Evolutionary conservation across 495 filamentous ascomycete species (phyloP).

Genomic region (Sordaria brevicollis): DNA sequence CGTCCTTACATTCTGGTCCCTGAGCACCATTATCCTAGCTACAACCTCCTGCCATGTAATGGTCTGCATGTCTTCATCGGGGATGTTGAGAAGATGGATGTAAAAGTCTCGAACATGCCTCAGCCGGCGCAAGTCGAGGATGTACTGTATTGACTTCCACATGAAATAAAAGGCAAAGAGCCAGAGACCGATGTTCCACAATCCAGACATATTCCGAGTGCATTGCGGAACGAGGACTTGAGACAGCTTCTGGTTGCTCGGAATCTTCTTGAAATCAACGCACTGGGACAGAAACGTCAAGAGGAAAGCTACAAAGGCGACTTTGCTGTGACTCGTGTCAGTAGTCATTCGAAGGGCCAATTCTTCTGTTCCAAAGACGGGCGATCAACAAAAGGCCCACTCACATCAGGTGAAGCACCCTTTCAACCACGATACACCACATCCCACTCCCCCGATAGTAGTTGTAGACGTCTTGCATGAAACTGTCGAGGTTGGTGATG

Average conservation of each 20-base stretch:
- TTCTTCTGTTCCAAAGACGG: background rate
- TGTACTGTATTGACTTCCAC: constrained; percentile 61
- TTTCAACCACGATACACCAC: constrained; percentile 74
- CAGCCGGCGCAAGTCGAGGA: constrained; percentile 67
- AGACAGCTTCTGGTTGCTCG: constrained; percentile 61
- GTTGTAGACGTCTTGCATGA: constrained; percentile 80
- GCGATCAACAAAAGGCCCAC: constrained; percentile 15
- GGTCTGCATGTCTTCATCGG: constrained; percentile 88
- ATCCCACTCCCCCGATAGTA: constrained; percentile 82
- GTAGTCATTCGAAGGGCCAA: constrained; percentile 32
- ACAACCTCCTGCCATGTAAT: constrained; percentile 95
- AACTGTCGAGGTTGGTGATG: constrained; percentile 82
- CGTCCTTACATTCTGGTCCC: constrained; percentile 80
- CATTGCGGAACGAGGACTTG: constrained; percentile 75
- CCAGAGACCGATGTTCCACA: constrained; percentile 73
- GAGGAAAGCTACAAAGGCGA: constrained; percentile 75
- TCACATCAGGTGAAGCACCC: constrained; percentile 64
- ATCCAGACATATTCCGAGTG: constrained; percentile 74
- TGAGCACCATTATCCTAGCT: constrained; percentile 71
- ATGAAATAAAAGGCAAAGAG: constrained; percentile 83
- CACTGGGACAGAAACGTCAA: constrained; percentile 80
- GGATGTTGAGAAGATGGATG: constrained; percentile 71
- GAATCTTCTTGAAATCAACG: constrained; percentile 69
- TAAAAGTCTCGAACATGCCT: constrained; percentile 83
- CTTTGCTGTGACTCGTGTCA: constrained; percentile 27